Conservation (phyloP, 352 stramenopile species). For the Elongisporangium undulatum region DNA sequence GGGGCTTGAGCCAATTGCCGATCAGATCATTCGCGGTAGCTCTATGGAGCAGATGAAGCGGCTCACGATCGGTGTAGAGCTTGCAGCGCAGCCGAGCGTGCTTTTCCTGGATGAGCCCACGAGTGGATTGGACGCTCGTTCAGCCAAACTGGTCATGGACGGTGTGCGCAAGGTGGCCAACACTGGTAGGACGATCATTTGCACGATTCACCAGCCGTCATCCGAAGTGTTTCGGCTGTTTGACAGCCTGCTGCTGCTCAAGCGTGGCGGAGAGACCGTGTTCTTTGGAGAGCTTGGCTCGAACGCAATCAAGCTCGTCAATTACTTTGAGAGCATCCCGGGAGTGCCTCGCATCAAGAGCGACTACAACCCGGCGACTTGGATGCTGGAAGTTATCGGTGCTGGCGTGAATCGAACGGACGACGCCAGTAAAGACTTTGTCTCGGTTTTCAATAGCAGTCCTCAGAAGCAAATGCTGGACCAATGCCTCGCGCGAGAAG, state of each 20-base stretch:
- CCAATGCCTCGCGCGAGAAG: constrained; percentile 23
- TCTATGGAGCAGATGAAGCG: not conserved
- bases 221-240: constrained; percentile 31
- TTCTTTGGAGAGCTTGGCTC: constrained; percentile 54
- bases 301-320: constrained; percentile 33
- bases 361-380: constrained; percentile 80
- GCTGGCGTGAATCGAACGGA: constrained; percentile 28
- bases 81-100: not conserved
- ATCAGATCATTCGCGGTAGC: not conserved
- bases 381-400: constrained; percentile 71
- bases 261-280: constrained; percentile 58
- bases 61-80: not conserved
- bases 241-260: constrained; percentile 76
- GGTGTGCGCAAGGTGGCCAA: not conserved
- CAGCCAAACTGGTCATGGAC: not conserved
- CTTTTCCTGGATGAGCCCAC: not conserved
- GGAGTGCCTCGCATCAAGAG: constrained; percentile 25
- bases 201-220: not conserved
- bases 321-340: constrained; percentile 56
- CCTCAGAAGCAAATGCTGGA: constrained; percentile 18
- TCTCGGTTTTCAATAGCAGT: constrained; percentile 22
- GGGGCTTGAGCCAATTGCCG: not conserved
- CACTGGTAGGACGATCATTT: not conserved
- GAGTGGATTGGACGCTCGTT: not conserved
- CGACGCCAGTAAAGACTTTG: constrained; percentile 28